Conservation (phyloP, 2,329 filamentous ascomycete species). For the Colletotrichum godetiae region DNA sequence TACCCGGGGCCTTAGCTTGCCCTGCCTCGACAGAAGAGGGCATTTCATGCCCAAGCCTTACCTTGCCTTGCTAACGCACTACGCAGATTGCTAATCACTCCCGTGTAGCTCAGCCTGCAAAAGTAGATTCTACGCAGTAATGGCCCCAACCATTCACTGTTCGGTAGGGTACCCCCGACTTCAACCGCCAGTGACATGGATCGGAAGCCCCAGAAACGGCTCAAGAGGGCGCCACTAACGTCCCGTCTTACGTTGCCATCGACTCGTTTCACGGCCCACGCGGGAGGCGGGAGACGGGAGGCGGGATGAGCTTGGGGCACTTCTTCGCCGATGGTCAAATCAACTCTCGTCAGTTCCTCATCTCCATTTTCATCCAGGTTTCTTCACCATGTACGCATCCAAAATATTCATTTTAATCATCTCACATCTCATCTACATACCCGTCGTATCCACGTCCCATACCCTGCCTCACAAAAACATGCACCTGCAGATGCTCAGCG, state of each 20-base stretch:
- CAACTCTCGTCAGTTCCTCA: not conserved
- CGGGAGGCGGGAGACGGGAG: not conserved
- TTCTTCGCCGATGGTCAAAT: not conserved
- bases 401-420: not conserved
- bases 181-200: constrained; percentile 3
- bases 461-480: not conserved
- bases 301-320: not conserved
- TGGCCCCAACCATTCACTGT: not conserved
- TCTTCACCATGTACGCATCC: not conserved
- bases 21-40: not conserved
- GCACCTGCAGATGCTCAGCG: not conserved
- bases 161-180: too few species aligned
- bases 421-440: not conserved
- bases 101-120: not conserved
- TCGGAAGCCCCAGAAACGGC: not conserved
- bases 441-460: not conserved
- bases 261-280: constrained; percentile 2
- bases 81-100: not conserved
- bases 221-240: constrained; percentile 3
- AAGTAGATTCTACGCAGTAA: not conserved
- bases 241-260: constrained; percentile 10
- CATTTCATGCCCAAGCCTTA: not conserved
- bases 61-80: not conserved
- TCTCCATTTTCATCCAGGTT: not conserved
- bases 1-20: not conserved